These are phyloP conservation scores for Cryptosporidium canis DNA, from an alignment of 169 alveolate species.

Conservation along the genomic window DNA sequence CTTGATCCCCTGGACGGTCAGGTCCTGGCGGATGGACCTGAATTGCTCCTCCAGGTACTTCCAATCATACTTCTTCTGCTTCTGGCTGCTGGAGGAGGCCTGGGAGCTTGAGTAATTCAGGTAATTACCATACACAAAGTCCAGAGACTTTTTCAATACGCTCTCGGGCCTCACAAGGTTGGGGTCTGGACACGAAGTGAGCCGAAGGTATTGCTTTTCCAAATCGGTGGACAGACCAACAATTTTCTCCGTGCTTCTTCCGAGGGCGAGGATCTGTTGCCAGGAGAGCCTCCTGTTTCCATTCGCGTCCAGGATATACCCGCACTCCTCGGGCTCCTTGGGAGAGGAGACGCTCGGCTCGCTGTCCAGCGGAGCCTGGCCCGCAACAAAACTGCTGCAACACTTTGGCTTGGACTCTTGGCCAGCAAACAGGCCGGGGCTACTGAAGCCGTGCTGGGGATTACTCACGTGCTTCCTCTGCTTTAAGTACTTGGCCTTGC, in stretches of 20 bases:
- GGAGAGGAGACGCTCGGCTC: no score
- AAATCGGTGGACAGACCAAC: conserved; percentile 81
- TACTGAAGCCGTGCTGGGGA: background rate
- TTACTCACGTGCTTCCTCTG: background rate
- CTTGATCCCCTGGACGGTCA: conserved; percentile 91
- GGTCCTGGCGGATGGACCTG: conserved; percentile 91
- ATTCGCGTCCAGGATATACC: conserved; percentile 26
- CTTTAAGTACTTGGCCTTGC: background rate
- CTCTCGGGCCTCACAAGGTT: conserved; percentile 81
- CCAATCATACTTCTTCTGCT: conserved; percentile 80
- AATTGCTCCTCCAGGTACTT: conserved; percentile 88
- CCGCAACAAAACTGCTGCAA: background rate
- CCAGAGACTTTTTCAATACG: conserved; percentile 77
- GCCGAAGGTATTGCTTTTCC: conserved; percentile 83
- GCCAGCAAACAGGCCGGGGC: background rate
- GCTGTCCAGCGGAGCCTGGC: no score
- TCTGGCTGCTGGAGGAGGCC: conserved; percentile 69
- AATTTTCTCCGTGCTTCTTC: conserved; percentile 73
- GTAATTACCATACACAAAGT: conserved; percentile 71
- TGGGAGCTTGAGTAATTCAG: conserved; percentile 45
- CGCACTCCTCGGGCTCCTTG: background rate
- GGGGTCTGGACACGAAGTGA: conserved; percentile 85
- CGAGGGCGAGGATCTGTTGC: conserved; percentile 67
- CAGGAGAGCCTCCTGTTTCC: conserved; percentile 66
- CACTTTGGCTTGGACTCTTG: background rate